Evolutionary conservation across 768 basidiomycete genomes (phyloP), one percentile per base, ranked within the genome.

Genomic region (Pisolithus sp.): DNA sequence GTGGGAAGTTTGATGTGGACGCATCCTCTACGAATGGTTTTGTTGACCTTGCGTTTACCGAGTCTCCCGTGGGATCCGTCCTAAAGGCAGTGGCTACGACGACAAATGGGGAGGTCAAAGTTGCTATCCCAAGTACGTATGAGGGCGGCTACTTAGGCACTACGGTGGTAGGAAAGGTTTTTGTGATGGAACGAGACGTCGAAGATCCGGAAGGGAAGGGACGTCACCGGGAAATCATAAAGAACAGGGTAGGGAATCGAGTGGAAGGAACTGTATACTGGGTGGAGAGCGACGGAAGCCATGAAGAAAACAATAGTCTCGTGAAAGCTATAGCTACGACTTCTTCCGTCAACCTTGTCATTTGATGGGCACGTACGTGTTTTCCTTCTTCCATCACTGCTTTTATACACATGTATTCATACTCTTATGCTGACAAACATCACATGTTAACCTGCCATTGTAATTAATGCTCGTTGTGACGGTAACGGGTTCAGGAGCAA

Each of bases 91-190:
- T 17, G 21, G 43, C 23, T 12, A 17, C 12, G 23, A 15, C 43
- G 23, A 24, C 43, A 10, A 23, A 13, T 10, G 43, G 43, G 23
- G 20, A 21, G 23, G 43, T 44, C 17, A n/a, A 26, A 17, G 23
- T 44, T 15, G 23, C 43, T 24, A 12, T 44, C 6, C 10, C 43
- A 13, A 21, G 12, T 13, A 24, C 23, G 7, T 78, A 68, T 53
- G 77, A 78, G 52, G 77, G 77, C 30, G 49, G 46, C 7, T 75
- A 75, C 60, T 53, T 53, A n/a, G 49, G 73, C 28, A 46, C 47
- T 28, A 68, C 67, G 1, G 46, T 66, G 24, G 53, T 67, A 53
- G 57, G 62, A 17, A 12, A 46, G 0, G 57, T 54, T 17, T 10
- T 23, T 7, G 59, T 76, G 15, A 39, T 51, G 15, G 51, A 24